Evolutionary conservation across 148 eudicot species (phyloP), one percentile per base, ranked within the genome.

Genomic region (Simmondsia chinensis): DNA sequence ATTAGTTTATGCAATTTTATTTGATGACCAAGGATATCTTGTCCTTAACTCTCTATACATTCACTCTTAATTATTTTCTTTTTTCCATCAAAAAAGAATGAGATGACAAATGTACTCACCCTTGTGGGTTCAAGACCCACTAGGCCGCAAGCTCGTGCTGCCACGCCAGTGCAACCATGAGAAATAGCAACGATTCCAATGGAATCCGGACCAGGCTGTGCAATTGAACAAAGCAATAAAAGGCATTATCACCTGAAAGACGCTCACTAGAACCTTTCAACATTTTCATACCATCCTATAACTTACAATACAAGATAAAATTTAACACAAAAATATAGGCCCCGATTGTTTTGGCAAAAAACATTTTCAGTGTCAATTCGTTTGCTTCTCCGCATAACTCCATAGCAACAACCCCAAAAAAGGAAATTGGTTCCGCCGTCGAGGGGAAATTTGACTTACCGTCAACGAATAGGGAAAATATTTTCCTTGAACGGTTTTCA

Each of bases 181-280:
- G 99, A 86, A 76, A 91, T 91, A 86, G 99, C 95, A 62, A 91
- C 76, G 83, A 91, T 91, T 91, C 99, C 99, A 86, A 85, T 79
- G 99, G 99, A 91, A 91, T 91, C 96, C 99, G 99, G 99, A 91
- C 99, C 99, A 91, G 99, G 99, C 99, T 91, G 59, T 10, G 60
- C 10, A 61, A 27, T 15, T 33, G 5, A 37, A 9, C 14, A 40
- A 20, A 34, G 31, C 3, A 2, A 43, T 25, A 42, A 42, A 19
- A 13, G 25, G 33, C 9, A 16, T 1, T 5, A 11, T 10, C 39
- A 15, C 19, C 36, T 23, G 7, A 1, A 45, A 28, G 3, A 28
- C 0, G 1, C 33, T 26, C 8, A 10, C 4, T 45, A 14, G 22
- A 23, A n/a, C n/a, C n/a, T n/a, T n/a, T n/a, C n/a, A n/a, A n/a